These are phyloP conservation scores for Brassica balearica DNA, from an alignment of 441 rosid genomes.

Conservation along the genomic window DNA sequence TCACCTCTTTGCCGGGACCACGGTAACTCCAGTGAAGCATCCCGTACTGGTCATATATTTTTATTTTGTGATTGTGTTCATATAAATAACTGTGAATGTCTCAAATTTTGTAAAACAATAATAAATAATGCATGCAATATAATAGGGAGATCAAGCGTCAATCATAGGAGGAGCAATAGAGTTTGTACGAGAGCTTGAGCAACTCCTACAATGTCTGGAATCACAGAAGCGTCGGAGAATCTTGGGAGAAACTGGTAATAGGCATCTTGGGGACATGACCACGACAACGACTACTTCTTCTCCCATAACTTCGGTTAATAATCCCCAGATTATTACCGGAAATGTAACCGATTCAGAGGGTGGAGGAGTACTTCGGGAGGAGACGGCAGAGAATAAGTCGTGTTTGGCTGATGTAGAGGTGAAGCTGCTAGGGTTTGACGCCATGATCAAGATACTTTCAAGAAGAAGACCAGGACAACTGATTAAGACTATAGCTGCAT, in stretches of 20 bases:
- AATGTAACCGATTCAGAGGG: conserved; percentile 41
- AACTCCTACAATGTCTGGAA: conserved; percentile 79
- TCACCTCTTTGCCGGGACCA: too few species aligned
- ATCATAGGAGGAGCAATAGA: conserved; percentile 86
- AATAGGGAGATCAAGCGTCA: conserved; percentile 83
- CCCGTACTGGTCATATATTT: too few species aligned
- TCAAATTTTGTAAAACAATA: not conserved
- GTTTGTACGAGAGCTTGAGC: conserved; percentile 81
- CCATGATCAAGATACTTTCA: conserved; percentile 88
- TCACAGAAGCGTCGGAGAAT: conserved; percentile 76
- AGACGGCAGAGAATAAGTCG: conserved; percentile 85
- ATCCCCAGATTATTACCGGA: conserved; percentile 40
- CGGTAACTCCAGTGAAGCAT: too few species aligned
- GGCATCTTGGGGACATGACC: conserved; percentile 52
- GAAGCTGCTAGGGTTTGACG: conserved; percentile 89
- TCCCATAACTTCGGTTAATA: conserved; percentile 47
- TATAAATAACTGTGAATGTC: not conserved
- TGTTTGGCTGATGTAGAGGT: conserved; percentile 90
- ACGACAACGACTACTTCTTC: conserved; percentile 49
- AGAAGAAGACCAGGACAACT: conserved; percentile 89
- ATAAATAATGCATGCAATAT: not conserved
- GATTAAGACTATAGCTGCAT: conserved; percentile 74
- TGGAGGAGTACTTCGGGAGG: conserved; percentile 50
- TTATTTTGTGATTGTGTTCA: conserved; percentile 40
- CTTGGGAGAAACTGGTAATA: conserved; percentile 52